Conservation (phyloP, 2,329 filamentous ascomycete species). For the Beauveria varroae region DNA sequence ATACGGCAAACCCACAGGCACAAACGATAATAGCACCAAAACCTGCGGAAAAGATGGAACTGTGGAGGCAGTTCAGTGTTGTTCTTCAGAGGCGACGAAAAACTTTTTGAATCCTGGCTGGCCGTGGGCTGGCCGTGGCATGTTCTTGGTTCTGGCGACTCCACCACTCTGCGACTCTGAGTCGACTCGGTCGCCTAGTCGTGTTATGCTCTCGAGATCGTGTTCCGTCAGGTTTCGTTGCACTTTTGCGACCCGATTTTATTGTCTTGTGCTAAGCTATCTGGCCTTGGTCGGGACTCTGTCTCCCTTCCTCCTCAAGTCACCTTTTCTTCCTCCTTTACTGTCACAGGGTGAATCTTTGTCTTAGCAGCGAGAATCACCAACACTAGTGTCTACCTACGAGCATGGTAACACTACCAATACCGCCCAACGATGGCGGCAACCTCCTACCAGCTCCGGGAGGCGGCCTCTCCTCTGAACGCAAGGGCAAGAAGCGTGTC, state of each 20-base stretch:
- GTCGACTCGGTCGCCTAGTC: background rate
- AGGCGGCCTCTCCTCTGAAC: constrained; percentile 22
- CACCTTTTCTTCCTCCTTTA: background rate
- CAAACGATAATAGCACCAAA: background rate
- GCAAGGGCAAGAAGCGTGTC: constrained; percentile 34
- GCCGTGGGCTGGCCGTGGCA: background rate
- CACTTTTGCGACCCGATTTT: constrained; percentile 10
- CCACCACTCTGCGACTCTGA: constrained; percentile 1
- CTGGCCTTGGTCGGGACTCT: background rate
- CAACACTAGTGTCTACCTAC: constrained; percentile 11
- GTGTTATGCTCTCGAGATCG: constrained; percentile 1
- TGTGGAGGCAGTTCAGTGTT: background rate
- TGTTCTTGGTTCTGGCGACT: background rate
- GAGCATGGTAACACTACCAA: constrained; percentile 6
- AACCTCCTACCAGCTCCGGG: constrained; percentile 15
- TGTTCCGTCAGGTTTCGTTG: background rate
- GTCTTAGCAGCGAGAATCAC: constrained; percentile 8
- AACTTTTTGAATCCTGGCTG: background rate
- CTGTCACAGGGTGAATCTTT: constrained; percentile 4
- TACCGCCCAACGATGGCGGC: background rate
- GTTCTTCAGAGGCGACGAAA: background rate
- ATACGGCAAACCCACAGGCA: background rate
- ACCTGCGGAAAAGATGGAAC: background rate
- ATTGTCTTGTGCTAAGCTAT: constrained; percentile 9
- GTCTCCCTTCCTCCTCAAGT: background rate